Conservation (phyloP, 2,329 filamentous ascomycete species). For the Lecanosticta acicola region DNA sequence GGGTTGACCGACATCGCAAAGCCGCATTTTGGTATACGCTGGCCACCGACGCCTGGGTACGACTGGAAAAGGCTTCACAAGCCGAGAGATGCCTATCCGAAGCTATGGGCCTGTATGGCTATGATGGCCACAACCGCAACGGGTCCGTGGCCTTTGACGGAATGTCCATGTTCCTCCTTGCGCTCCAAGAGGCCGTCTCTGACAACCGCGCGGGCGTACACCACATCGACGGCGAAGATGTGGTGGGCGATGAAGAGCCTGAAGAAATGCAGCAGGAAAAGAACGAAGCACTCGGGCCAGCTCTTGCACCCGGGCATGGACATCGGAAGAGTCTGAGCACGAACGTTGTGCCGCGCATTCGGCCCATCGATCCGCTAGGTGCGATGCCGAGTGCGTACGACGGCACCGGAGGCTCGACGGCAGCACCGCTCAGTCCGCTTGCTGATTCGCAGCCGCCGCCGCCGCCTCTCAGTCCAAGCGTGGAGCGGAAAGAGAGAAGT, state of each 20-base stretch:
- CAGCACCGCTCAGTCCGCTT: conserved; percentile 18
- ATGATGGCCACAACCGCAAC: conserved; percentile 5
- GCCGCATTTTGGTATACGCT: conserved; percentile 84
- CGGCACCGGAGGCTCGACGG: neutral
- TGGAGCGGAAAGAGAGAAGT: conserved; percentile 18
- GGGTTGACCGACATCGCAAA: conserved; percentile 72
- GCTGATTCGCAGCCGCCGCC: conserved; percentile 9
- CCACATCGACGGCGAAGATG: conserved; percentile 32
- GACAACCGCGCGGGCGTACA: conserved; percentile 31
- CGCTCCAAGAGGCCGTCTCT: conserved; percentile 59
- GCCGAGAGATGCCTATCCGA: conserved; percentile 72
- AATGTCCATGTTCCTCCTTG: conserved; percentile 59
- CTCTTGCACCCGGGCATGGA: conserved; percentile 21
- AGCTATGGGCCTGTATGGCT: conserved; percentile 51
- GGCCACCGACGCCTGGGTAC: conserved; percentile 77
- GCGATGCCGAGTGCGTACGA: conserved; percentile 27
- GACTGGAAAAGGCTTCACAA: conserved; percentile 68
- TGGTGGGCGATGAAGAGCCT: conserved; percentile 26
- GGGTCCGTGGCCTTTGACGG: conserved; percentile 40
- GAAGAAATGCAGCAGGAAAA: conserved; percentile 32
- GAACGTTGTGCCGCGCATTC: conserved; percentile 15
- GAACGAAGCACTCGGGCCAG: conserved; percentile 29
- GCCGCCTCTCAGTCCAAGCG: conserved; percentile 14
- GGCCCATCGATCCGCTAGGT: conserved; percentile 31
- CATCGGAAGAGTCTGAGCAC: conserved; percentile 43